Evolutionary conservation across 192 early-diverging fungal genomes (phyloP), one percentile per base, ranked within the genome.

Genomic region (Irineochytrium annulatum): DNA sequence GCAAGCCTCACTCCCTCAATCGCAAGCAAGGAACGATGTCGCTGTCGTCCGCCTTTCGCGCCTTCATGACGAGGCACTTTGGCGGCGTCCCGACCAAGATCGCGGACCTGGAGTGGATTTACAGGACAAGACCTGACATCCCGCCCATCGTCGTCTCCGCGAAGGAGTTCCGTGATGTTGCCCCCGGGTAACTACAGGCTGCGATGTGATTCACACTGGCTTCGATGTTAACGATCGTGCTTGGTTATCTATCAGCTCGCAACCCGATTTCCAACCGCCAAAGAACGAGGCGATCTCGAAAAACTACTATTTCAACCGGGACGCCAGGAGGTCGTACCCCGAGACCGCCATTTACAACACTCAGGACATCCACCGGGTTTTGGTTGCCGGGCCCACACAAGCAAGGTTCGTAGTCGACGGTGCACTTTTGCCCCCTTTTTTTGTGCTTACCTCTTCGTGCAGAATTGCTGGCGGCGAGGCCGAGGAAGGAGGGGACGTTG

Each of bases 281-380:
- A 22, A 1, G 4, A 57, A 62, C 55, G 49, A 57, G 27, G 59
- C 57, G 52, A 73, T 97, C 29, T 81, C 80, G 53, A 78, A 88
- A 70, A 93, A 95, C 82, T 84, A 85, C 59, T 98, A 98, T 78
- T 95, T 79, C 72, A 83, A 86, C 68, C 89, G 93, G 46, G 95
- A 98, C 73, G 78, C 79, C 59, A 85, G 95, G 64, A 86, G 95
- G 69, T 87, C 90, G 73, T 95, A 90, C 73, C 95, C 95, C 51
- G 87, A 87, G 55, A 79, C 89, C 3, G 86, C 86, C 41, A 81
- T 90, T 14, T 94, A 90, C 62, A 87, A 84, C 22, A 85, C 87
- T 68, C 63, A 85, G 26, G 89, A 94, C 51, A 37, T 63, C 26
- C 45, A 37, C 43, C 34, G 59, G 56, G 20, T 79, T 17, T 51